Conservation (phyloP, 345 rosid species). For the Microcos paniculata region DNA sequence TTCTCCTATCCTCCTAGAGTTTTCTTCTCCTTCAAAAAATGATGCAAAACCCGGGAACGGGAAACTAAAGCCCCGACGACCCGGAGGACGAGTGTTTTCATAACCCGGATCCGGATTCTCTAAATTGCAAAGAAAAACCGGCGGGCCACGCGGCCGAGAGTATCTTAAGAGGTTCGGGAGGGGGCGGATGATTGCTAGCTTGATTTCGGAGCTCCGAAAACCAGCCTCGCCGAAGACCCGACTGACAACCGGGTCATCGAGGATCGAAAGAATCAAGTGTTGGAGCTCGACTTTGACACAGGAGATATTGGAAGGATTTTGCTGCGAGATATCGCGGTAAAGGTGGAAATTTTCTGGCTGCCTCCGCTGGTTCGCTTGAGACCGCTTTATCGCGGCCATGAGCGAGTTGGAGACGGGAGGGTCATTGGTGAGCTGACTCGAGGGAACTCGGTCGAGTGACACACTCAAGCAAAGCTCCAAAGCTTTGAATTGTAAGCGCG, state of each 20-base stretch:
- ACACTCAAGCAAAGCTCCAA: slow-evolving; percentile 81
- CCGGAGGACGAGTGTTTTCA: slow-evolving; percentile 7
- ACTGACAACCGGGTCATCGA: slow-evolving; percentile 91
- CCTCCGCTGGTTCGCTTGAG: slow-evolving; percentile 89
- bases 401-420: slow-evolving; percentile 87
- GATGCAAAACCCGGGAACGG: slow-evolving; percentile 40
- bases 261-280: slow-evolving; percentile 69
- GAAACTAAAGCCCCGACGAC: slow-evolving; percentile 40
- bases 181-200: slow-evolving; percentile 78
- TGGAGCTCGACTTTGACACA: slow-evolving; percentile 81
- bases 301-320: slow-evolving; percentile 35
- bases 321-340: slow-evolving; percentile 63
- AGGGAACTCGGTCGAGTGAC: slow-evolving; percentile 81
- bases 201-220: slow-evolving; percentile 82
- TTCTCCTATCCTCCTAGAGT: slow-evolving; percentile 51
- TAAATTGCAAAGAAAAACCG: slow-evolving; percentile 54
- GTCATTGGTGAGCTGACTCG: slow-evolving; percentile 53
- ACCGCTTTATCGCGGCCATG: slow-evolving; percentile 96
- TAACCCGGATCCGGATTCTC: slow-evolving; percentile 34
- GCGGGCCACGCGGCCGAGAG: slow-evolving; percentile 51
- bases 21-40: slow-evolving; percentile 42
- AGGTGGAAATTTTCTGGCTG: slow-evolving; percentile 79
- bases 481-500: slow-evolving; percentile 81
- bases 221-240: slow-evolving; percentile 91
- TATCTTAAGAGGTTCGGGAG: slow-evolving; percentile 58